Percentiles rank a stretch among this genome's conserved stretches.
Conservation (phyloP, 768 basidiomycete species). For the Termitomyces sp. region DNA sequence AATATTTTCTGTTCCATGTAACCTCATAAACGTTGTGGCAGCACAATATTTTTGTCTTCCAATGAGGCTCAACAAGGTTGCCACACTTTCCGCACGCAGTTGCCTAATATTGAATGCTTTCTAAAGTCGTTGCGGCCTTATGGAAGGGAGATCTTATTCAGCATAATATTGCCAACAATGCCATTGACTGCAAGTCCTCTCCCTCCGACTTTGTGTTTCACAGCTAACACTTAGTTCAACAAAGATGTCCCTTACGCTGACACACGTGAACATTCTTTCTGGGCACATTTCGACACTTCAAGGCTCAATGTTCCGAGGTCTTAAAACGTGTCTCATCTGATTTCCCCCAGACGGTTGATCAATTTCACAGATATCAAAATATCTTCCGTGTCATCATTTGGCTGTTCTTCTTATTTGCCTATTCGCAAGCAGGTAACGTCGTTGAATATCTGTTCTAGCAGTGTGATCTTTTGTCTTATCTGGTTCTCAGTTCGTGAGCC, state of each 20-base stretch:
- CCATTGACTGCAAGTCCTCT: slow-evolving; percentile 63
- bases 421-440: slow-evolving; percentile 73
- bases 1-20: neutral
- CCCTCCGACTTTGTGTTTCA: neutral
- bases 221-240: neutral
- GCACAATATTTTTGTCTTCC: slow-evolving; percentile 81
- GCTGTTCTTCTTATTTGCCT: slow-evolving; percentile 72
- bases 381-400: slow-evolving; percentile 72
- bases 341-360: slow-evolving; percentile 2
- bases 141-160: slow-evolving; percentile 86
- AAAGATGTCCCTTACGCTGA: slow-evolving; percentile 68
- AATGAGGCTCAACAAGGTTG: slow-evolving; percentile 78
- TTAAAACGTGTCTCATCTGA: neutral
- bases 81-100: slow-evolving; percentile 6
- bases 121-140: slow-evolving; percentile 67
- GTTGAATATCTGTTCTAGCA: neutral
- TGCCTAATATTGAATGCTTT: neutral
- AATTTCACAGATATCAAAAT: slow-evolving; percentile 67
- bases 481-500: slow-evolving; percentile 61
- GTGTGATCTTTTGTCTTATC: neutral
- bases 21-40: slow-evolving; percentile 18
- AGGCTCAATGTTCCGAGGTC: slow-evolving; percentile 78
- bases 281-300: slow-evolving; percentile 68
- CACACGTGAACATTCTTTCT: slow-evolving; percentile 46
- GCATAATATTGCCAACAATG: slow-evolving; percentile 62